phyloP scores from a whole-genome alignment of 352 stramenopile genomes.

The Globisporangium okanoganense region DNA sequence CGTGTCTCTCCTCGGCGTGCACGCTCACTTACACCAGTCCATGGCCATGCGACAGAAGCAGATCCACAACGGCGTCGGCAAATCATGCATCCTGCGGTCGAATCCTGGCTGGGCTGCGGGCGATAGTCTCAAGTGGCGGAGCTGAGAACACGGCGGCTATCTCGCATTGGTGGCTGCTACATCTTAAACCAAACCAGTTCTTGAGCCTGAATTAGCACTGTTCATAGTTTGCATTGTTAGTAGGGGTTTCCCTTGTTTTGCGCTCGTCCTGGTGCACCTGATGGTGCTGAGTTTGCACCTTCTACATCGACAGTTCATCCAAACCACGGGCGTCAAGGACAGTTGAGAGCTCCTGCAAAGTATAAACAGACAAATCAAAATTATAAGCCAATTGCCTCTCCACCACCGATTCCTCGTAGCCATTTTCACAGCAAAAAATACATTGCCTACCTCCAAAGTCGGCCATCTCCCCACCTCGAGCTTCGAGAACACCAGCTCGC shows the following conservation, averaged over 20 bases:
- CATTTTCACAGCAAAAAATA: neutral
- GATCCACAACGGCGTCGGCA: neutral
- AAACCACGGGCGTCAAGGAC: constrained; percentile 7
- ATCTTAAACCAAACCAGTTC: neutral
- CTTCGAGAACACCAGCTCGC: constrained; percentile 74
- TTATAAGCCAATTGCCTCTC: neutral
- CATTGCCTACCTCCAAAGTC: constrained; percentile 45
- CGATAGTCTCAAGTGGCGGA: neutral
- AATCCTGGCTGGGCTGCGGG: constrained; percentile 2
- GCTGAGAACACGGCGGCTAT: neutral
- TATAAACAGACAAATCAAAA: neutral
- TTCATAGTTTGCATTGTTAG: constrained; percentile 1
- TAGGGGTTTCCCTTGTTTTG: neutral
- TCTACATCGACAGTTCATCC: constrained; percentile 4
- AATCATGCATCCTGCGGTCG: neutral
- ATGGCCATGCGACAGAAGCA: neutral
- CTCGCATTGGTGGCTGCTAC: neutral
- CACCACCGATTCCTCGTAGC: neutral
- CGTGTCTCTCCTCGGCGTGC: too few relatives aligned
- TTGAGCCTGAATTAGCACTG: neutral
- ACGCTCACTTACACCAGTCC: too few relatives aligned
- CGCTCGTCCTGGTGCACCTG: too few relatives aligned
- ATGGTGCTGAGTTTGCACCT: neutral
- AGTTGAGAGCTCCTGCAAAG: constrained; percentile 5
- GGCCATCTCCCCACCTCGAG: constrained; percentile 63